Base-by-base conservation (phyloP, 1,139 yeast species). In the Sugiyamaella paludigena region DNA sequence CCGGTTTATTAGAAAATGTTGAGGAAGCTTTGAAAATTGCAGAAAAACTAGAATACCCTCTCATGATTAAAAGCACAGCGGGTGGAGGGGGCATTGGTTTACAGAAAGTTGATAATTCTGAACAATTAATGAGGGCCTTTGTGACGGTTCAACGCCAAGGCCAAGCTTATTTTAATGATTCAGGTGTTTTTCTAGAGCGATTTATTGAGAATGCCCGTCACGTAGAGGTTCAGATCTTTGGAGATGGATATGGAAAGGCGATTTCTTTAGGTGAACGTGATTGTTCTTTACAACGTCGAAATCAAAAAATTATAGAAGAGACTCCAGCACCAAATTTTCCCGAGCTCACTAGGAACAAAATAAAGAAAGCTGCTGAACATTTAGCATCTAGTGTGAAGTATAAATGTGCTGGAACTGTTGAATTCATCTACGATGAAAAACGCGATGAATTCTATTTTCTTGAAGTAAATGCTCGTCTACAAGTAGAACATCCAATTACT, bases 51-150 rank as follows among this genome's bases (percentile, higher is more conserved):
- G 88, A 82, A 54, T 92, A 87, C 63, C 98, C 98, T 26, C 80
- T 92, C 39, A 92, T 92, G 98, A 87, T 92, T 47, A 92, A 92
- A 70, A 86, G 96, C 16, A 91, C 98, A 54, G 98, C 98, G 32
- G 98, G 98, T 67, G 98, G 98, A 62, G 98, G 98, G 68, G 98
- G 98, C 70, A 92, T 91, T 63, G 98, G 98, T 56, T 75, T 92
- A 60, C 97, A 89, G 67, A 85, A 89, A 66, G 97, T 91, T 53
- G 95, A 89, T 62, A 77, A 81, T 38, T 87, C 81, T 58, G 80
- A 70, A 12, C 96, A 91, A 52, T 81, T 91, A 54, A 87, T 81
- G 69, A 73, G 85, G 56, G 95, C 91, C 12, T 91, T 88, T 69
- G 85, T 81, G 60, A 84, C 95, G 5, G 98, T 92, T 39, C 86